Base-by-base conservation (phyloP, 179 eudicot genomes). In the Beta corolliflora region DNA sequence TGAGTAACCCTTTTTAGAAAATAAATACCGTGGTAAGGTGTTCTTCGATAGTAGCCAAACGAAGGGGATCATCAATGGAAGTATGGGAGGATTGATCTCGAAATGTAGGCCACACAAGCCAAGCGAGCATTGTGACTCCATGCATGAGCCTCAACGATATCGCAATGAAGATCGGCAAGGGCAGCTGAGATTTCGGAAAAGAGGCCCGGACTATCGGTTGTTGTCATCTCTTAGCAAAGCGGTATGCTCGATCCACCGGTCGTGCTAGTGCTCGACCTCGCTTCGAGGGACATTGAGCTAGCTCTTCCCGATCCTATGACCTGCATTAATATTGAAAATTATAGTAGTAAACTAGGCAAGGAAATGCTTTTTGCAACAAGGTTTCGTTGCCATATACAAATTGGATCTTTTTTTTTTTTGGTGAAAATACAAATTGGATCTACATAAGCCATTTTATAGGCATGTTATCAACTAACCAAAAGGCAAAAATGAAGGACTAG, bases 181-280 rank as follows among this genome's bases (percentile, higher is more conserved):
- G 88, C 92, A 10, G 95, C 91, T 45, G 93, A 90, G 66, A 92
- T 90, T 86, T 92, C 95, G 0, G 95, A 92, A 16, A 92, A 87
- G 19, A 92, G 87, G 36, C 95, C 95, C 0, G 93, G 93, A 63
- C 93, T 52, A 70, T 92, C 95, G 8, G 84, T 66, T 21, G 87
- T 91, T 1, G 88, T 89, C 91, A 92, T 90, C 81, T 92, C 95
- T 48, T n/a, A n/a, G n/a, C n/a, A 92, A 86, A 21, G 92, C 89
- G 23, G 87, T 86, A 50, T 86, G 89, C 70, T 87, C 89, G 77
- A 59, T 71, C 70, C 60, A 29, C 61, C 4, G 71, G 31, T 14
- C 69, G 64, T 72, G 5, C 54, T 54, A 5, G 55, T 56, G 19
- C 63, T 55, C 4, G 50, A 44, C 60, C 31, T 82, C 19, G 9